phyloP scores from a whole-genome alignment of 208 protist species.

The Trypanosoma caninum region DNA sequence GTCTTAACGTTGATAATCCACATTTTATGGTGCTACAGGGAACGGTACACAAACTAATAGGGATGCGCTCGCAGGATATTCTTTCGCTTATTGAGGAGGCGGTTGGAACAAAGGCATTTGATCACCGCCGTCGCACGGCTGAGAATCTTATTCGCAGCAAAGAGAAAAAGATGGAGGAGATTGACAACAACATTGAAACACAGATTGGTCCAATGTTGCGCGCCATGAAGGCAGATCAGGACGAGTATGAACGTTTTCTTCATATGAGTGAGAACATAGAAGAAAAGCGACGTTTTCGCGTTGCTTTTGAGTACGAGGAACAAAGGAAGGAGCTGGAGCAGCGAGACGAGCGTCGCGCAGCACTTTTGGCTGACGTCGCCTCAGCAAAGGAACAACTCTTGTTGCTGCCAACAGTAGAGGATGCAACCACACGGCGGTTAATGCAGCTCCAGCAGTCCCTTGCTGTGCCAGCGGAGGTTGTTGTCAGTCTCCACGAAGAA shows the following conservation, averaged over 20 bases:
- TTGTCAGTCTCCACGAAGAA: slow-evolving; percentile 59
- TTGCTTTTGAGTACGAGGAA: slow-evolving; percentile 73
- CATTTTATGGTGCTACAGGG: slow-evolving; percentile 99
- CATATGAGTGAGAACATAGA: slow-evolving; percentile 67
- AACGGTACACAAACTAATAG: slow-evolving; percentile 99
- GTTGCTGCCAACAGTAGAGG: slow-evolving; percentile 44
- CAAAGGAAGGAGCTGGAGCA: slow-evolving; percentile 24
- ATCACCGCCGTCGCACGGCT: slow-evolving; percentile 96
- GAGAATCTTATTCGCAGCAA: slow-evolving; percentile 98
- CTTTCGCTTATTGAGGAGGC: slow-evolving; percentile 99
- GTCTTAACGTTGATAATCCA: slow-evolving; percentile 99
- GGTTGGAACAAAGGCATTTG: slow-evolving; percentile 99
- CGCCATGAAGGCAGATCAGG: slow-evolving; percentile 83
- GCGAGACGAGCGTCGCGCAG: slow-evolving; percentile 15
- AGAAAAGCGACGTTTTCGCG: slow-evolving; percentile 58
- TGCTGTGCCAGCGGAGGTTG: slow-evolving; percentile 44
- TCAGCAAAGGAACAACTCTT: slow-evolving; percentile 49
- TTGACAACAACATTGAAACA: slow-evolving; percentile 88
- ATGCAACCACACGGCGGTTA: slow-evolving; percentile 46
- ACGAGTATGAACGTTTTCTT: slow-evolving; percentile 78
- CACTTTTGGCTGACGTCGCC: slow-evolving; percentile 18
- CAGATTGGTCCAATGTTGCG: slow-evolving; percentile 88
- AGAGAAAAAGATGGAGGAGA: slow-evolving; percentile 98
- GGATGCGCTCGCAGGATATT: slow-evolving; percentile 99
- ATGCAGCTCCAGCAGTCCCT: slow-evolving; percentile 59